phyloP scores from a whole-genome alignment of 1,139 yeast genomes.

The Taphrina populina region DNA sequence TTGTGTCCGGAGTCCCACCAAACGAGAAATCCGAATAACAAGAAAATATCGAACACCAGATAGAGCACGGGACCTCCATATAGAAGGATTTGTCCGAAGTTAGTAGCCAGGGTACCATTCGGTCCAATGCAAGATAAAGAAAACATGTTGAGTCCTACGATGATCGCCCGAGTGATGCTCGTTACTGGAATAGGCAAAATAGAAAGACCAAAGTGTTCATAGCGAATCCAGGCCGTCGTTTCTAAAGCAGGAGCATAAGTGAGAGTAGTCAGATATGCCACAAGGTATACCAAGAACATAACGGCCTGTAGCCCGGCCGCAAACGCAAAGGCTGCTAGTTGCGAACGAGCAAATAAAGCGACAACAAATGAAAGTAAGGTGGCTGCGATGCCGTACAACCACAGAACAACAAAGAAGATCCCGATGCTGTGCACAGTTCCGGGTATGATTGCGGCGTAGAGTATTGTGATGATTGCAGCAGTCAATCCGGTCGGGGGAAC shows the following conservation, averaged over 20 bases:
- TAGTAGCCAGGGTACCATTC: conserved; percentile 38
- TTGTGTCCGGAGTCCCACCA: conserved; percentile 47
- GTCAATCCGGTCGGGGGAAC: conserved; percentile 41
- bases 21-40: conserved; percentile 41
- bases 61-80: conserved; percentile 47
- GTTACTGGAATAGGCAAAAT: conserved; percentile 43
- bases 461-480: conserved; percentile 42
- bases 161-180: conserved; percentile 43
- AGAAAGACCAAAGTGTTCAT: conserved; percentile 44
- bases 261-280: conserved; percentile 44
- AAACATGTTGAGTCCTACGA: conserved; percentile 45
- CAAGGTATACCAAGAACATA: conserved; percentile 44
- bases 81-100: conserved; percentile 44
- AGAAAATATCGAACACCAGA: conserved; percentile 42
- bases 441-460: conserved; percentile 40
- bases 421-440: conserved; percentile 44
- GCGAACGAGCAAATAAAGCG: conserved; percentile 45
- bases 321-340: conserved; percentile 47
- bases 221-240: conserved; percentile 40
- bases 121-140: conserved; percentile 43
- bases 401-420: conserved; percentile 44
- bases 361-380: conserved; percentile 43
- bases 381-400: conserved; percentile 45
- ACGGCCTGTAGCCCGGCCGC: conserved; percentile 45
- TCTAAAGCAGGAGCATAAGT: conserved; percentile 44